phyloP scores from a whole-genome alignment of 139 green algal genomes.

The Chlamydomonas asymmetrica region DNA sequence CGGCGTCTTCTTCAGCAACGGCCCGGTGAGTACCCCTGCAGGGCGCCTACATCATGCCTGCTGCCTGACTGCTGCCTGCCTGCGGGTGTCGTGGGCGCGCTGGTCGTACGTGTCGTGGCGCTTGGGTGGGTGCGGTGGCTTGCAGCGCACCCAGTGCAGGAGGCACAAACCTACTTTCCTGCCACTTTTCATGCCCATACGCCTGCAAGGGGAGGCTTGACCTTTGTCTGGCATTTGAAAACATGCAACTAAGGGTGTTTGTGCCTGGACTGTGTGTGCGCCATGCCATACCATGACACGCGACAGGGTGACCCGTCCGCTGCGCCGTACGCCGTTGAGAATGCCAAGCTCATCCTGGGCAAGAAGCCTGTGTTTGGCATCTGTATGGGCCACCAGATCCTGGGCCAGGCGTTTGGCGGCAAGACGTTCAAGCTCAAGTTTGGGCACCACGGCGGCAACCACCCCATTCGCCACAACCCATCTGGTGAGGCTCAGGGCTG shows the following conservation, averaged over 20 bases:
- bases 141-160: too few species aligned
- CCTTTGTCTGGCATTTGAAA: too few species aligned
- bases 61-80: too few species aligned
- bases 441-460: conserved; percentile 98
- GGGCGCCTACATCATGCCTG: too few species aligned
- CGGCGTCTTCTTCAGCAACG: conserved; percentile 97
- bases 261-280: background rate
- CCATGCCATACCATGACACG: too few species aligned
- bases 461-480: conserved; percentile 92
- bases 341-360: conserved; percentile 87
- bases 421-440: conserved; percentile 99
- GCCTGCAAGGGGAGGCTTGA: too few species aligned
- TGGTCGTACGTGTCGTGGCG: too few species aligned
- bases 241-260: background rate
- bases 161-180: too few species aligned
- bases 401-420: conserved; percentile 95
- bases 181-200: too few species aligned
- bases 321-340: conserved; percentile 97
- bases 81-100: too few species aligned
- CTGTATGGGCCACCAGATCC: conserved; percentile 99
- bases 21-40: conserved; percentile 78
- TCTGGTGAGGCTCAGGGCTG: too few species aligned
- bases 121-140: too few species aligned
- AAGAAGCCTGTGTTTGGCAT: conserved; percentile 98
- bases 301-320: conserved; percentile 93